phyloP scores from a whole-genome alignment of 129 eudicot species.

The Flaveria bidentis region DNA sequence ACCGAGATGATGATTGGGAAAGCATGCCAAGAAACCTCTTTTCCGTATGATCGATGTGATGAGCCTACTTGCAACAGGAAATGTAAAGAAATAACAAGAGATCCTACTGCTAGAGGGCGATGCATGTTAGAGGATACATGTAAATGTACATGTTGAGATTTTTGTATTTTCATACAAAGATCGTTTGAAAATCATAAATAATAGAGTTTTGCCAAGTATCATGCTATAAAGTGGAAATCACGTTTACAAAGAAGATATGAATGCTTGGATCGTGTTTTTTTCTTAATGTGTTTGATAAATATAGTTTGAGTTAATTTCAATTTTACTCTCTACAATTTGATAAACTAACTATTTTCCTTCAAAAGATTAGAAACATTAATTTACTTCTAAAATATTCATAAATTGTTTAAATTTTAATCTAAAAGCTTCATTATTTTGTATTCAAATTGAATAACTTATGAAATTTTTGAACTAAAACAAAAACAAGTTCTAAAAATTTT shows the following conservation, averaged over 20 bases:
- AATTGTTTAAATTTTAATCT: no score
- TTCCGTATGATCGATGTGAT: background rate
- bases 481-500: no score
- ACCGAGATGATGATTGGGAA: background rate
- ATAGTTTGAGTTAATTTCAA: no score
- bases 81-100: background rate
- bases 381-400: no score
- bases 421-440: no score
- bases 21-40: background rate
- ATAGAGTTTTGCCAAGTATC: background rate
- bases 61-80: background rate
- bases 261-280: no score
- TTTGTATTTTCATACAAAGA: background rate
- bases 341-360: no score
- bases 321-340: no score
- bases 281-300: no score
- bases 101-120: background rate
- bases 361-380: no score
- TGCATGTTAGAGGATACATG: background rate
- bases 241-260: background rate
- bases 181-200: background rate
- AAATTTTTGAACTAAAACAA: no score
- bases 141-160: slow-evolving; percentile 7
- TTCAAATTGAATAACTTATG: no score
- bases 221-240: background rate